These are phyloP conservation scores for Millerago galiae DNA, from an alignment of 805 yeast species.

Conservation along the genomic window DNA sequence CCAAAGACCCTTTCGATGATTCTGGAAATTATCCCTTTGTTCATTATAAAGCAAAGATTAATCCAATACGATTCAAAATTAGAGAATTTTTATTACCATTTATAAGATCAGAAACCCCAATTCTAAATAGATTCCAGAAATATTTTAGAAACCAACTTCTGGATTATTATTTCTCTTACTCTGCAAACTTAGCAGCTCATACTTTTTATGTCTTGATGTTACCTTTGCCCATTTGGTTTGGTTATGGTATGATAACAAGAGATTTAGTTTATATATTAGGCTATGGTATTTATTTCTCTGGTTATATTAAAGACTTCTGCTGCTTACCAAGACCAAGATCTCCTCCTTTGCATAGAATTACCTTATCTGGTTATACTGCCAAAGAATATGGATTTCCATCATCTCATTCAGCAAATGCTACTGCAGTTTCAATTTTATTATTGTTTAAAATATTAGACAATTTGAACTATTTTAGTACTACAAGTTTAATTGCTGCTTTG, in stretches of 20 bases:
- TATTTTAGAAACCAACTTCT: slow-evolving; percentile 39
- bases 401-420: slow-evolving; percentile 92
- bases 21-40: slow-evolving; percentile 69
- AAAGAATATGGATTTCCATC: slow-evolving; percentile 94
- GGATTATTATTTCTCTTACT: slow-evolving; percentile 77
- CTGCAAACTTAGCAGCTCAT: slow-evolving; percentile 89
- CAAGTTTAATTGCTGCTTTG: slow-evolving; percentile 12
- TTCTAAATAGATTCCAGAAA: slow-evolving; percentile 52
- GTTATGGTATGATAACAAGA: slow-evolving; percentile 48
- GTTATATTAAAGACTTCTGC: slow-evolving; percentile 72
- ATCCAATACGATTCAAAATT: slow-evolving; percentile 46
- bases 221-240: slow-evolving; percentile 83
- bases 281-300: slow-evolving; percentile 57
- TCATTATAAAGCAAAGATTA: slow-evolving; percentile 56
- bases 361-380: slow-evolving; percentile 85
- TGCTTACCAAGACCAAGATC: slow-evolving; percentile 90
- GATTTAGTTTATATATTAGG: slow-evolving; percentile 65
- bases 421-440: slow-evolving; percentile 62
- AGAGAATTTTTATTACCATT: slow-evolving; percentile 49
- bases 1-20: slow-evolving; percentile 35
- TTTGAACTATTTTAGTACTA: slow-evolving; percentile 6
- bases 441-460: slow-evolving; percentile 20
- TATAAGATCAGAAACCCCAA: slow-evolving; percentile 58
- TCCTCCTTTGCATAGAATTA: slow-evolving; percentile 86
- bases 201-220: slow-evolving; percentile 87